Base-by-base conservation (phyloP, 306 rosid species). In the Bauhinia variegata region DNA sequence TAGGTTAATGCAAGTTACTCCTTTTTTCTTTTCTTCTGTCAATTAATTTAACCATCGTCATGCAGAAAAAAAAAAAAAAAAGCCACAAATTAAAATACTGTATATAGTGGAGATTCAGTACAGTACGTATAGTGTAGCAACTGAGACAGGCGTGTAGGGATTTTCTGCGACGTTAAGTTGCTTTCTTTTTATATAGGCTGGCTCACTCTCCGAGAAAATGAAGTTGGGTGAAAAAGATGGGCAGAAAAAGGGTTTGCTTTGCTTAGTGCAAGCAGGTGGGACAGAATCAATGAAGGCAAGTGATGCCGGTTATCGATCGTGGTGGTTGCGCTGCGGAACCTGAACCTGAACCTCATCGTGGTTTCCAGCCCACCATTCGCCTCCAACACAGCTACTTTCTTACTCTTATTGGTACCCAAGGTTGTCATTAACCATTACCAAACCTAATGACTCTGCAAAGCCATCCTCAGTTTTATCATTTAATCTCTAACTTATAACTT, bases 251-350 rank as follows among this genome's bases (percentile, higher is more conserved):
- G 39, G 71, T 23, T 23, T 23, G 31, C 38, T 8, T 31, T 33
- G 61, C 4, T 1, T 54, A 70, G 80, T 74, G 79, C 54, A n/a
- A 70, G 79, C 62, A 46, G 79, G 79, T 69, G 65, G 56, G 88
- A 68, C 73, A 63, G 57, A 55, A 71, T 67, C 63, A 78, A 63
- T 54, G 73, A 23, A 16, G 10, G 72, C 8, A 30, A 54, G 63
- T 48, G 34, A 49, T 72, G 64, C 54, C 46, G 71, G 57, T 68
- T 34, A 53, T 57, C 23, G 59, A 12, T 59, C 46, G 75, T 58
- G 41, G 76, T 77, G 60, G 58, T 68, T 64, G 67, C 48, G 67
- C 65, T 59, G n/a, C n/a, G n/a, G n/a, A n/a, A n/a, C n/a, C n/a
- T n/a, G n/a, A n/a, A n/a, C n/a, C n/a, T n/a, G 54, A 60, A 39